These are phyloP conservation scores for Aspergillus cavernicola DNA, from an alignment of 495 filamentous ascomycete genomes.

Conservation along the genomic window DNA sequence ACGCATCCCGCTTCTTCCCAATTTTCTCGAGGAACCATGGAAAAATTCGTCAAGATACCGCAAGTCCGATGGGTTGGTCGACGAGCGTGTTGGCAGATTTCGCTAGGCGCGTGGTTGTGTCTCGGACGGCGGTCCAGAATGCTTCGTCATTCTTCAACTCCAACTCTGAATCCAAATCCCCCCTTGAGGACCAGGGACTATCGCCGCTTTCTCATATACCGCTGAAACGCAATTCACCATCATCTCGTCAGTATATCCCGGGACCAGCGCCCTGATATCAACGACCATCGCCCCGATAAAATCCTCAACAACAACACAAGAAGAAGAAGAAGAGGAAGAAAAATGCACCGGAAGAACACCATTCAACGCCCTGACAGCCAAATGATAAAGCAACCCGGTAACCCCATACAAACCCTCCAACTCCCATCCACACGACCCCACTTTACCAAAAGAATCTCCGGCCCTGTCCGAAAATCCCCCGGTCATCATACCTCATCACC, in stretches of 20 bases:
- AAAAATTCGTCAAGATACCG: constrained; percentile 14
- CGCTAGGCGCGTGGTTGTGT: constrained; percentile 14
- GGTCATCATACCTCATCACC: too few species aligned
- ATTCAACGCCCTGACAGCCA: too few species aligned
- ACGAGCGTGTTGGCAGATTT: constrained; percentile 10
- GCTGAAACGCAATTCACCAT: constrained; percentile 17
- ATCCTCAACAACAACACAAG: background rate
- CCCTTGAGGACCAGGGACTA: too few species aligned
- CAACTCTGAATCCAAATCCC: background rate
- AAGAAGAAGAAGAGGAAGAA: too few species aligned
- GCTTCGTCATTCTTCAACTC: background rate
- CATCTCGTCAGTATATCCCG: constrained; percentile 3
- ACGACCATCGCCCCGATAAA: constrained; percentile 16
- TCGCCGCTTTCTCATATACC: constrained; percentile 1
- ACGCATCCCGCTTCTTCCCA: constrained; percentile 15
- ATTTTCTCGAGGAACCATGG: constrained; percentile 11
- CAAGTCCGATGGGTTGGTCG: constrained; percentile 19
- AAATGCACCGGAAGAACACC: too few species aligned
- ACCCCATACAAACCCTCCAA: too few species aligned
- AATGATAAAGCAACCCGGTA: too few species aligned
- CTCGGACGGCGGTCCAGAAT: constrained; percentile 14
- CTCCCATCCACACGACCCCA: too few species aligned
- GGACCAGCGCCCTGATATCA: constrained; percentile 14
- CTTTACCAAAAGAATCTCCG: too few species aligned
- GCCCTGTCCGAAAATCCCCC: too few species aligned